Evolutionary conservation across 345 rosid species (phyloP), one percentile per base, ranked within the genome.

Genomic region (Capsella bursapastoris): DNA sequence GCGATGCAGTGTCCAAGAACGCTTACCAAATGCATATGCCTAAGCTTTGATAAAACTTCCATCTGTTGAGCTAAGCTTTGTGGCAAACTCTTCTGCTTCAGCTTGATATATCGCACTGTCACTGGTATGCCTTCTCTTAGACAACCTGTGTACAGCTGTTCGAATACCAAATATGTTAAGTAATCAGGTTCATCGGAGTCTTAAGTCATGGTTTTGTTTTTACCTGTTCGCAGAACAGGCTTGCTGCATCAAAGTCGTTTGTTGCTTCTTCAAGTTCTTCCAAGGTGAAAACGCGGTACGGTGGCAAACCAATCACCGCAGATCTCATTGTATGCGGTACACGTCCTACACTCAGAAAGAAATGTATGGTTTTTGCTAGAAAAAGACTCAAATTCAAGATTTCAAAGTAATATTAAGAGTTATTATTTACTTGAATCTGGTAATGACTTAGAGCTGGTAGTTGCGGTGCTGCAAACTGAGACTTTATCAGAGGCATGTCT

Each of bases 201-300:
- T 44, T n/a, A 8, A 41, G 18, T 64, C 34, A 64, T 64, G 56
- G 13, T 72, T 72, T 18, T 31, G 8, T 43, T 52, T 38, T 44
- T 77, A 77, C 80, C 76, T 71, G 93, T 76, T 88, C 92, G 28
- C 81, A 82, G 56, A 88, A 48, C 48, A 89, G 85, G 76, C 84
- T 87, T 57, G 75, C 56, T 62, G 87, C 82, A 79, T 94, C 89
- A 69, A 94, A 94, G 61, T 84, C 84, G 77, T 83, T 85, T 8
- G 96, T 94, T 32, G 90, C 98, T 57, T 88, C 93, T 79, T 94
- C 97, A 16, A 94, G 72, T 53, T 94, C 96, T 75, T 91, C 97
- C 77, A 89, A 78, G 16, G 86, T 80, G 84, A 87, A 91, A 57
- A 81, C 82, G 0, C 84, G 85, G 71, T 87, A 91, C 0, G 91